Evolutionary conservation across 768 basidiomycete genomes (phyloP), one percentile per base, ranked within the genome.

Genomic region (Leccinum rimulosum): DNA sequence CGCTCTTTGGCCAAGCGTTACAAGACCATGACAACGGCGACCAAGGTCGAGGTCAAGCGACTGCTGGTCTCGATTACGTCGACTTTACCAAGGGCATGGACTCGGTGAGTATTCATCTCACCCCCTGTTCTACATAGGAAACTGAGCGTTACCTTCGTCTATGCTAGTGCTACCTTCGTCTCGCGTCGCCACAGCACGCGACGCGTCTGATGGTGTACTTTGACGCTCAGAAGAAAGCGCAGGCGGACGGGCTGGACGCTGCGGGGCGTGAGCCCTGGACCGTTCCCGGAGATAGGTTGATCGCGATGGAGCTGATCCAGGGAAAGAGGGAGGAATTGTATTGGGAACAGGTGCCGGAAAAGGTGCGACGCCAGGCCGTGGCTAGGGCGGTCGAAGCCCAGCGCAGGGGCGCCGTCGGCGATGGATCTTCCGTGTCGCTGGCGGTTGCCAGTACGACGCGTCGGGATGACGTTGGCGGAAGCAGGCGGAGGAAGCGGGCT

Each of bases 81-180:
- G 91, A 93, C 72, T 93, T 83, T 69, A 84, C 69, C 63, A 93
- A 91, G 69, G 87, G 88, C 15, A 84, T 88, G 79, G 85, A 90
- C 61, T 79, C 81, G 17, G 91, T 91, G 65, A 27, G 30, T 31
- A 9, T n/a, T 50, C 30, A 17, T 4, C 19, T 27, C 38, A 9
- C 6, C 17, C 40, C n/a, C 40, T n/a, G 40, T n/a, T n/a, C 40
- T 9, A n/a, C 40, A 43, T n/a, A 4, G 40, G 3, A 43, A 30
- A 10, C 9, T 50, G 17, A 50, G 9, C 17, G 28, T 30, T n/a
- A 12, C 5, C 14, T 50, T 30, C 25, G 14, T 30, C 2, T 55
- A 15, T 31, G n/a, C 6, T 14, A 93, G 90, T 94, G 91, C 60
- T 77, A 91, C 68, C 70, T 93, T 27, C 90, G 92, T 9, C 74